These are phyloP conservation scores for Chlorociboria aeruginascens DNA, from an alignment of 495 filamentous ascomycete species.

Conservation along the genomic window DNA sequence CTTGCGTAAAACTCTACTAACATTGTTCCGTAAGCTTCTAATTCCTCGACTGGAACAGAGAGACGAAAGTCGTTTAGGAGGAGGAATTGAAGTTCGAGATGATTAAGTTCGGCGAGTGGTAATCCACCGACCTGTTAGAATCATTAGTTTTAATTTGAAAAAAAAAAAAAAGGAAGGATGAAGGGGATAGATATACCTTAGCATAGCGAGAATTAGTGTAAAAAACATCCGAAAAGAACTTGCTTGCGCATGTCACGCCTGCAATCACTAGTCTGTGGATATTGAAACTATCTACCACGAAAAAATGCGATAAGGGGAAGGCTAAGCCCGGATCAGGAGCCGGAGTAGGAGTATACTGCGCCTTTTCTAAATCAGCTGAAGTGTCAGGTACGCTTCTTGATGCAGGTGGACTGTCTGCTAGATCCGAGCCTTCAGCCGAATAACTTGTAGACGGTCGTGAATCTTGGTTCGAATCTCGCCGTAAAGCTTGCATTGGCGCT, in stretches of 20 bases:
- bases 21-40: slow-evolving; percentile 98
- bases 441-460: slow-evolving; percentile 15
- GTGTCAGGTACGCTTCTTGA: slow-evolving; percentile 14
- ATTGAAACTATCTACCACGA: slow-evolving; percentile 98
- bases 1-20: slow-evolving; percentile 95
- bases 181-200: slow-evolving; percentile 51
- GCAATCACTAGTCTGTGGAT: slow-evolving; percentile 96
- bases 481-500: slow-evolving; percentile 10
- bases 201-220: slow-evolving; percentile 99
- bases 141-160: background rate
- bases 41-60: slow-evolving; percentile 83
- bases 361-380: slow-evolving; percentile 9
- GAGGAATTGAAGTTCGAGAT: slow-evolving; percentile 93
- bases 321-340: slow-evolving; percentile 12
- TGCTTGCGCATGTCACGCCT: slow-evolving; percentile 95
- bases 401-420: slow-evolving; percentile 16
- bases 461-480: slow-evolving; percentile 7
- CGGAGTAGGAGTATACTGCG: slow-evolving; percentile 20
- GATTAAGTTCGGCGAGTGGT: slow-evolving; percentile 92
- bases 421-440: slow-evolving; percentile 18
- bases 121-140: slow-evolving; percentile 74
- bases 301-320: slow-evolving; percentile 53
- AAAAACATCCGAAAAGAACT: slow-evolving; percentile 99
- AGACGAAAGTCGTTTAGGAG: slow-evolving; percentile 95
- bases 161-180: background rate